Evolutionary conservation across 2,329 filamentous ascomycete genomes (phyloP).

Genomic region (Cryoendolithus antarcticus): DNA sequence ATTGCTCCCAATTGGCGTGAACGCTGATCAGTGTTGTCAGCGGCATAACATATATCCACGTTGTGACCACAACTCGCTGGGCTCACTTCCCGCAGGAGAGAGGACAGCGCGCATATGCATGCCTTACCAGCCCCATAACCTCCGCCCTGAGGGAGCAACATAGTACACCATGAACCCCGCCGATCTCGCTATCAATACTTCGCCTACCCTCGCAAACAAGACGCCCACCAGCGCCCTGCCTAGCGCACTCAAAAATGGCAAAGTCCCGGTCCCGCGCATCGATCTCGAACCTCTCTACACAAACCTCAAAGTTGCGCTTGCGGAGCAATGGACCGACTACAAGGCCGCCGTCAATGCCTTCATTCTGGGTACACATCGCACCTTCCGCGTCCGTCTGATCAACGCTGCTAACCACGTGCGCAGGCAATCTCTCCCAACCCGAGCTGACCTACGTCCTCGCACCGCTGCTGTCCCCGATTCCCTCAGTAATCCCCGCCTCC

Average conservation of each 20-base stretch:
- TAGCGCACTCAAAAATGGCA: slow-evolving; percentile 32
- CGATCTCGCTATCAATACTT: slow-evolving; percentile 17
- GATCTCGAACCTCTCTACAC: slow-evolving; percentile 52
- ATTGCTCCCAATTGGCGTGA: no score
- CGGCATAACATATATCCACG: no score
- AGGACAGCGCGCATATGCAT: no score
- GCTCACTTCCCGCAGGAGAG: no score
- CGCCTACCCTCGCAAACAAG: slow-evolving; percentile 17
- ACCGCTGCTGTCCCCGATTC: slow-evolving; percentile 41
- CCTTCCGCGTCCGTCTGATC: background rate
- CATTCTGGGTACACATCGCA: slow-evolving; percentile 37
- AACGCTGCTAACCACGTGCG: slow-evolving; percentile 1
- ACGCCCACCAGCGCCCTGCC: slow-evolving; percentile 11
- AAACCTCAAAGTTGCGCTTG: slow-evolving; percentile 46
- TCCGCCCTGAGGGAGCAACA: no score
- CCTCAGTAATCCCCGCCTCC: slow-evolving; percentile 22
- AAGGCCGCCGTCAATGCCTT: slow-evolving; percentile 47
- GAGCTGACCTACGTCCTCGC: slow-evolving; percentile 46
- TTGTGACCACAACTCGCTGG: no score
- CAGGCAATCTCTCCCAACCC: slow-evolving; percentile 48
- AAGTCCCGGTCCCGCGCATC: slow-evolving; percentile 44
- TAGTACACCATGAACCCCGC: slow-evolving; percentile 22
- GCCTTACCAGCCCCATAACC: no score
- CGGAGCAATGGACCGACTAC: slow-evolving; percentile 48
- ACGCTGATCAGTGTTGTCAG: no score